These are phyloP conservation scores for Cyclostephanos tholiformis DNA, from an alignment of 108 stramenopile genomes.

Conservation along the genomic window DNA sequence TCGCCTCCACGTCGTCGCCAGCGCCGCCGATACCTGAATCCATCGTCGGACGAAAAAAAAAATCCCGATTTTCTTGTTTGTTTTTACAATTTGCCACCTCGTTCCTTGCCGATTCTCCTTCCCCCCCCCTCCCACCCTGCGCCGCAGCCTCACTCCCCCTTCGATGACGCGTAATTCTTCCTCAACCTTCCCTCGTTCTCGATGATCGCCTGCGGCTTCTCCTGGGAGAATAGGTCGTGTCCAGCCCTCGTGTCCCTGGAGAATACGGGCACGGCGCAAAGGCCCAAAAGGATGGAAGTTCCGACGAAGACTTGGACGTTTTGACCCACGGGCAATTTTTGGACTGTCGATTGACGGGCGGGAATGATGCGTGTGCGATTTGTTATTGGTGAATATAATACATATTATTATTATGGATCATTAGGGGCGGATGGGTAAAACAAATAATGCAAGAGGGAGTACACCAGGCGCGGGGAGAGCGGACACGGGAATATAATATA, in stretches of 20 bases:
- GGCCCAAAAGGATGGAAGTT: conserved; percentile 56
- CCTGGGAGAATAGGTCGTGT: conserved; percentile 80
- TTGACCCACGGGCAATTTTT: conserved; percentile 50
- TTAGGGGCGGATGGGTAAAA: no score
- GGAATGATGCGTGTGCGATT: not conserved
- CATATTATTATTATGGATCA: not conserved
- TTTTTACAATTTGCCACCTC: no score
- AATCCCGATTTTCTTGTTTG: no score
- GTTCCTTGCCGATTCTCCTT: not conserved
- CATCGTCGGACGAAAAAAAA: no score
- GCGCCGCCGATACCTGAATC: not conserved
- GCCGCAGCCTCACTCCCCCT: conserved; percentile 2
- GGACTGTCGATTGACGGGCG: conserved; percentile 19
- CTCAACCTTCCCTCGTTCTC: conserved; percentile 54
- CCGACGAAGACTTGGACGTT: conserved; percentile 64
- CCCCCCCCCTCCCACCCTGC: not conserved
- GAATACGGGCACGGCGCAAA: conserved; percentile 73
- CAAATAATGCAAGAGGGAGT: no score
- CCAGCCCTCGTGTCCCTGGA: conserved; percentile 63
- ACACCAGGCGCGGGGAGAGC: no score
- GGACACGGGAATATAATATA: not conserved
- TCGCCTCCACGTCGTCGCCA: conserved; percentile 35
- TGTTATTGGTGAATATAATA: not conserved
- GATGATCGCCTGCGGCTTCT: conserved; percentile 75
- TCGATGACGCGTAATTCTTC: conserved; percentile 49